Evolutionary conservation across 1,139 yeast species (phyloP).

Genomic region (Eremothecium cymbalariae): DNA sequence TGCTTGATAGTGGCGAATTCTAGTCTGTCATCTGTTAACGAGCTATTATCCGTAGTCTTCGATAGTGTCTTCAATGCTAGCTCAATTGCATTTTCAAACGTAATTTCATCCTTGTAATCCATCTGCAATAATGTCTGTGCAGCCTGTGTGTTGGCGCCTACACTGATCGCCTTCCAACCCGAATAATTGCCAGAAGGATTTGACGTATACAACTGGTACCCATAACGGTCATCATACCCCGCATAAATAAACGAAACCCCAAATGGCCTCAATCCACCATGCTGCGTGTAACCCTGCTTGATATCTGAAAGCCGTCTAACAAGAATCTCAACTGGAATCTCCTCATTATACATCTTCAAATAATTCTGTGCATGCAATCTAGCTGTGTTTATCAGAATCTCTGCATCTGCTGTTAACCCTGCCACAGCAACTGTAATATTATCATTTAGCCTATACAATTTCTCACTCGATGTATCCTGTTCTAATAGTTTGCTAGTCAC

Average conservation of each 20-base stretch:
- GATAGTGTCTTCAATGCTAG: constrained; percentile 86
- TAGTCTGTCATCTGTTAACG: constrained; percentile 76
- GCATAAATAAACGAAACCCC: constrained; percentile 96
- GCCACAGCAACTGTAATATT: constrained; percentile 93
- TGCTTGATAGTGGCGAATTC: constrained; percentile 77
- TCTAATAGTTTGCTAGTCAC: constrained; percentile 87
- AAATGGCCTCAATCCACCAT: constrained; percentile 96
- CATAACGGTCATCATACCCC: constrained; percentile 85
- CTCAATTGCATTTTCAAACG: constrained; percentile 72
- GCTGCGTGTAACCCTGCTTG: constrained; percentile 97
- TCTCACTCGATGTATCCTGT: constrained; percentile 90
- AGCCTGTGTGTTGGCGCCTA: constrained; percentile 93
- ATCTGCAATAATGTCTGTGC: constrained; percentile 94
- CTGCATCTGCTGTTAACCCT: constrained; percentile 96
- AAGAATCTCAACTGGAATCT: constrained; percentile 83
- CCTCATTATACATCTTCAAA: constrained; percentile 78
- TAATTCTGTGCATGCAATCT: constrained; percentile 78
- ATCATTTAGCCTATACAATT: constrained; percentile 76
- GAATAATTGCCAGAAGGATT: constrained; percentile 97
- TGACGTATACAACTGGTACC: constrained; percentile 87
- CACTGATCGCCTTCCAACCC: constrained; percentile 97
- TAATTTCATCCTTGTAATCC: constrained; percentile 80
- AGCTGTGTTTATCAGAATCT: constrained; percentile 83
- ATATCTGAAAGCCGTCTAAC: constrained; percentile 86
- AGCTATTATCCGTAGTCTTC: constrained; percentile 88